Percentiles rank a stretch among this genome's conserved stretches.
phyloP scores from a whole-genome alignment of 495 filamentous ascomycete genomes.

The Barbatosphaeria neglecta region DNA sequence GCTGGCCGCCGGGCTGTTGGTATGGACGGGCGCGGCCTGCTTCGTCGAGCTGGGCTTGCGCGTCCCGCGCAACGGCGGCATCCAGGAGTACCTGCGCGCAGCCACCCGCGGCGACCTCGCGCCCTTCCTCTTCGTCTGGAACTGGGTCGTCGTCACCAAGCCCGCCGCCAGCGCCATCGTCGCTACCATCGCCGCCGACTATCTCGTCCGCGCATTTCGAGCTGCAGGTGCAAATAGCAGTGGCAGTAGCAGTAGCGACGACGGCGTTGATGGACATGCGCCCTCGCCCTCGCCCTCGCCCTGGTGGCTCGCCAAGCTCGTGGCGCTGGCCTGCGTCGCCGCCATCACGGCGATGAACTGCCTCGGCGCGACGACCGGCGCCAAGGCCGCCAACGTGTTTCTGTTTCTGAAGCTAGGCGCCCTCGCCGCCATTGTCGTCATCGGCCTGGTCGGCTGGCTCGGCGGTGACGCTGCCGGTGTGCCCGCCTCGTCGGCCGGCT shows the following conservation, averaged over 20 bases:
- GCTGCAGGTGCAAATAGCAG: too few relatives aligned
- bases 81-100: slow-evolving; percentile 30
- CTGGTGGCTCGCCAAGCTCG: slow-evolving; percentile 14
- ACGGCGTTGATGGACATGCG: too few relatives aligned
- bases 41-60: slow-evolving; percentile 31
- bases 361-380: slow-evolving; percentile 8
- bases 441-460: slow-evolving; percentile 3
- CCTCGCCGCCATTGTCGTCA: slow-evolving; percentile 6
- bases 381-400: slow-evolving; percentile 7
- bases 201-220: slow-evolving; percentile 9
- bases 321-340: slow-evolving; percentile 15
- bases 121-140: slow-evolving; percentile 24
- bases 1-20: slow-evolving; percentile 27
- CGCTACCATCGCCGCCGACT: slow-evolving; percentile 24
- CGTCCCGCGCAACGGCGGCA: slow-evolving; percentile 31
- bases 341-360: slow-evolving; percentile 10
- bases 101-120: slow-evolving; percentile 20
- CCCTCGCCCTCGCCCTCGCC: background rate
- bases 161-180: slow-evolving; percentile 12
- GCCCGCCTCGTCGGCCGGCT: slow-evolving; percentile 3
- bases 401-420: slow-evolving; percentile 8
- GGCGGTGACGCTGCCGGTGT: slow-evolving; percentile 5
- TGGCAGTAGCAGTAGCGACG: too few relatives aligned
- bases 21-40: slow-evolving; percentile 32
- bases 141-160: slow-evolving; percentile 22